Base-by-base conservation (phyloP, 345 rosid genomes). In the Raphanus raphanistrum region DNA sequence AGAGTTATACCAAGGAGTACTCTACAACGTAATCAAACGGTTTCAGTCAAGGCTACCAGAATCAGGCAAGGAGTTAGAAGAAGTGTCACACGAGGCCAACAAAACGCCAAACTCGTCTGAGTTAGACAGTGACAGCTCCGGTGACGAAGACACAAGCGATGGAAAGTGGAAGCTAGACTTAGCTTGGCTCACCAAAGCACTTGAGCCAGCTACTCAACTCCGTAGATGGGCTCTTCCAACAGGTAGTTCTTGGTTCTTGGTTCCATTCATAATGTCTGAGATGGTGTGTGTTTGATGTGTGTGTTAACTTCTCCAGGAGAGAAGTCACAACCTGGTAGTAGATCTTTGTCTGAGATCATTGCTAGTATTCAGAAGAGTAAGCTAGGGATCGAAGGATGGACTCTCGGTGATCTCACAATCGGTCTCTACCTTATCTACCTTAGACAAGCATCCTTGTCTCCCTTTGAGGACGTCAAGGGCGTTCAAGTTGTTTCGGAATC, bases 341-440 rank as follows among this genome's bases (percentile, higher is more conserved):
- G 93, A 71, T 90, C 99, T 66, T 57, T 95, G 25, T 77, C 88
- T 4, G 97, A 95, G 84, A 90, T 93, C 67, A 84, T 95, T 79
- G 81, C 94, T n/a, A 87, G 91, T 85, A 84, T 95, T 75, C 99
- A 95, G 75, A 81, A 84, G 85, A 91, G 97, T 84, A 95, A 89
- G 88, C 88, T 82, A 17, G 98, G 89, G 36, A 79, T 95, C 41
- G 92, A 92, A 81, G 98, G 88, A 74, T 95, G 99, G 99, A 91
- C 92, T 84, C 84, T 92, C 81, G 87, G 96, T 68, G 99, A 91
- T 84, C 93, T 95, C 68, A 93, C 98, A 1, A 76, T 93, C n/a
- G 99, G 98, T 54, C 81, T 95, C 31, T 94, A 86, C 84, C 93
- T 92, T 77, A 87, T 94, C 55, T 94, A 92, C 79, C 93, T 94